Base-by-base conservation (phyloP, 331 rosid genomes). In the Erythrophleum ivorense region DNA sequence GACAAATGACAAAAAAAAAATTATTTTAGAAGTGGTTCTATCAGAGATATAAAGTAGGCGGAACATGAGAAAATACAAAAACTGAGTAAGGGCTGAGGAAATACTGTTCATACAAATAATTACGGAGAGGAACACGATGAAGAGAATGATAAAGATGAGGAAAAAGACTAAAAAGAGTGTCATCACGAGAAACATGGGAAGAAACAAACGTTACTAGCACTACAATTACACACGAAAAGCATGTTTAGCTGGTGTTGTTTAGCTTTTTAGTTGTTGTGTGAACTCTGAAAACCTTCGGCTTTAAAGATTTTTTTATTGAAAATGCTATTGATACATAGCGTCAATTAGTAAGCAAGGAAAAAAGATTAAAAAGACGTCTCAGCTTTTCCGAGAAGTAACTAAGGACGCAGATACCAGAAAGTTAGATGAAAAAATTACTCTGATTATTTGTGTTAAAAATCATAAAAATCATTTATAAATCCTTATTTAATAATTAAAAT, bases 101-200 rank as follows among this genome's bases (percentile, higher is more conserved):
- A 38, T 38, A 3, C 0, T 46, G 50, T 9, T 46, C 13, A 13
- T 19, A 57, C 4, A 4, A 9, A 4, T 60, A 8, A 60, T 12
- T 1, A 60, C 0, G 14, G 40, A 58, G 55, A 19, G 62, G 31
- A 19, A 50, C 8, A 41, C 48, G 55, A 76, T n/a, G n/a, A n/a
- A n/a, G n/a, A n/a, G n/a, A n/a, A n/a, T n/a, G n/a, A n/a, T 34
- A 31, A 63, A 46, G 76, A 55, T 7, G 63, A 72, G 34, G 63
- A 53, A 52, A 34, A 72, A 10, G 33, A 57, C 63, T 43, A 41
- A 1, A 64, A 3, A 63, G 60, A 59, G 65, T 38, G n/a, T 5
- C 58, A 15, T 53, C 52, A 13, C n/a, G 82, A 74, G 16, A 41
- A 68, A 74, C 73, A 85, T 41, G 75, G 74, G 76, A 82, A 82